Percentiles rank a stretch among this genome's conserved stretches.
phyloP scores from a whole-genome alignment of 306 rosid species.

The Datisca glomerata region DNA sequence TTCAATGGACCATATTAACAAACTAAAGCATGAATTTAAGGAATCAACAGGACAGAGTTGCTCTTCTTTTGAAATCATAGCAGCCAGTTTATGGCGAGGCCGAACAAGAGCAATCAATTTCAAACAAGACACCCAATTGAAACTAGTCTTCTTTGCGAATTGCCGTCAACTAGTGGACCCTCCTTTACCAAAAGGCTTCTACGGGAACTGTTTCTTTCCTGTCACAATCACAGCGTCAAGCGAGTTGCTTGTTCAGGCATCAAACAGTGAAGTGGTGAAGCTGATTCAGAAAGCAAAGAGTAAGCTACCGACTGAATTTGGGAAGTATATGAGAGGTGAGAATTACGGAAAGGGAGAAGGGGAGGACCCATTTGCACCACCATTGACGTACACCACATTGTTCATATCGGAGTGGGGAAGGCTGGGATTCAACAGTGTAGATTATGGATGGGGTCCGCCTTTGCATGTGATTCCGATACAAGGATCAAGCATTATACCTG shows the following conservation, averaged over 20 bases:
- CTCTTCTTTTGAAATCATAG: slow-evolving; percentile 56
- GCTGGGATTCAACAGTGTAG: slow-evolving; percentile 60
- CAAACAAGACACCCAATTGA: slow-evolving; percentile 8
- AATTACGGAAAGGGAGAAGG: slow-evolving; percentile 5
- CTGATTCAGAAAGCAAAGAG: slow-evolving; percentile 51
- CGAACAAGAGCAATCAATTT: slow-evolving; percentile 38
- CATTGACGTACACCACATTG: slow-evolving; percentile 32
- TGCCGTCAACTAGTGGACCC: slow-evolving; percentile 57
- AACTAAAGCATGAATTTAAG: slow-evolving; percentile 31
- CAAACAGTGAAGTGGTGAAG: slow-evolving; percentile 28
- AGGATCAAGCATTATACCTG: slow-evolving; percentile 44
- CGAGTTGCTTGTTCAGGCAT: slow-evolving; percentile 13
- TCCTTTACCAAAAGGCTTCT: slow-evolving; percentile 63
- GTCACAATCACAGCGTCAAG: slow-evolving; percentile 27
- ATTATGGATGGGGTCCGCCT: slow-evolving; percentile 61
- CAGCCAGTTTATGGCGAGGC: slow-evolving; percentile 45
- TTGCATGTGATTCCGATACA: slow-evolving; percentile 49
- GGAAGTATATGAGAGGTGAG: slow-evolving; percentile 30
- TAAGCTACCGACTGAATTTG: slow-evolving; percentile 31
- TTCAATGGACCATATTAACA: slow-evolving; percentile 22
- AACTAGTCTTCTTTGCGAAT: slow-evolving; percentile 59
- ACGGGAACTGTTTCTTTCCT: slow-evolving; percentile 78
- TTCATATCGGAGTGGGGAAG: slow-evolving; percentile 72
- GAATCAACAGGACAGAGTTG: slow-evolving; percentile 32
- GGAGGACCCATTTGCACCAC: slow-evolving; percentile 53